Base-by-base conservation (phyloP, 2,329 filamentous ascomycete genomes). In the Colletotrichum echinochloae region DNA sequence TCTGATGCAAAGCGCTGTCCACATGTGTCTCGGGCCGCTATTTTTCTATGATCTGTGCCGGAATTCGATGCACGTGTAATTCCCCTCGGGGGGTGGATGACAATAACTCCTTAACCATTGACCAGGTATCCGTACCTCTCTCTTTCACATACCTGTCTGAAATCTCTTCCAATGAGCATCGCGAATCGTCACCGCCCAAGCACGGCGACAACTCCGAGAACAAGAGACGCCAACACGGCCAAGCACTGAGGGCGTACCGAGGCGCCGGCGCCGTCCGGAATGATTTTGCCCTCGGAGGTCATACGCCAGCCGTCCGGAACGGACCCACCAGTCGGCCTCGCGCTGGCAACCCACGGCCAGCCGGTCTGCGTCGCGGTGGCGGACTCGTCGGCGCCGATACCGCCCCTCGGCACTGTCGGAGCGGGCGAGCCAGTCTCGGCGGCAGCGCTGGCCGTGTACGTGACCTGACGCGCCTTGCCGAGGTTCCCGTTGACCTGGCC, bases 271-370 rank as follows among this genome's bases (percentile, higher is more conserved):
- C 59, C 59, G 81, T 87, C 89, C 78, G 92, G 92, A 77, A 94
- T 86, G 76, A 96, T 90, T 84, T 95, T 95, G 78, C 94, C 93
- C 75, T 90, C 88, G 72, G 90, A 85, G 60, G 91, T 93, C 82
- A 96, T 93, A 72, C 90, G 88, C 94, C 94, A 97, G 70, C 93
- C 94, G 76, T 86, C 89, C 49, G 95, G 94, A 70, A 97, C 89
- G 73, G 84, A 81, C 5, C 86, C 83, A 37, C 83, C 83, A 16
- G 88, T 84, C 18, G 85, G 85, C 7, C 85, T 86, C 66, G 87
- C 82, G 65, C 82, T 82, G 55, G 86, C 84, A 37, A 90, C 87
- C 91, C 91, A 94, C 28, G 92, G 92, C 86, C 88, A 92, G 59
- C 88, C 87, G 11, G 89, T 90, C 74, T 87, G 88, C 5, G 86